These are phyloP conservation scores for Escallonia rubra DNA, from an alignment of 129 eudicot genomes.

Conservation along the genomic window DNA sequence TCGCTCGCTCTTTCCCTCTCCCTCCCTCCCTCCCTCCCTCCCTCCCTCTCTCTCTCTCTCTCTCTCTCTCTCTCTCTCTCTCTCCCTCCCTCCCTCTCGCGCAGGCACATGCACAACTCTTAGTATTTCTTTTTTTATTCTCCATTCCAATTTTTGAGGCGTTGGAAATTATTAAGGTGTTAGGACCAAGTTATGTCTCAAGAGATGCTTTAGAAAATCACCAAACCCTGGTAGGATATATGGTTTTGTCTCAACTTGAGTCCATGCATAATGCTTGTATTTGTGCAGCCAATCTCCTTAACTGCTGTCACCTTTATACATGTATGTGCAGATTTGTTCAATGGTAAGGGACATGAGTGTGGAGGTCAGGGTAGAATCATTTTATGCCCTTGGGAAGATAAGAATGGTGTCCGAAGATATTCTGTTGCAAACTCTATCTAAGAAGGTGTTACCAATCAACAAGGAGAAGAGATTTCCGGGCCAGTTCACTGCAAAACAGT, in stretches of 20 bases:
- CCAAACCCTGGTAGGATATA: background rate
- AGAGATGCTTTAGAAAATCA: conserved; percentile 3
- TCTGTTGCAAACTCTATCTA: conserved; percentile 62
- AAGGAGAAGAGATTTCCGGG: conserved; percentile 40
- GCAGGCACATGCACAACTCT: no score
- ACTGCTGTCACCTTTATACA: background rate
- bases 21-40: no score
- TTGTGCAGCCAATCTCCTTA: background rate
- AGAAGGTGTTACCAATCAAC: conserved; percentile 34
- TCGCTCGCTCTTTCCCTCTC: no score
- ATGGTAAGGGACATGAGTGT: conserved; percentile 84
- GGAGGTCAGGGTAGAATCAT: conserved; percentile 64
- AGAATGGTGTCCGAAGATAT: conserved; percentile 51
- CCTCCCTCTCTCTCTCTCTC: no score
- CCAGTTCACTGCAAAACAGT: conserved; percentile 28
- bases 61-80: no score
- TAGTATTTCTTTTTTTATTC: no score
- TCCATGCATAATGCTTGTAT: background rate
- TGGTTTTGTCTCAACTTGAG: no score
- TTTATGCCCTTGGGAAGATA: conserved; percentile 55
- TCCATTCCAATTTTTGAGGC: no score
- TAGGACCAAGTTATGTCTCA: background rate
- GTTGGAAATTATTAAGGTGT: no score
- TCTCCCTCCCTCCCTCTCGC: no score
- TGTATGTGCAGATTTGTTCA: conserved; percentile 60